Conservation (phyloP, 176 grass and related monocot genomes). For the Oryza meyeriana region DNA sequence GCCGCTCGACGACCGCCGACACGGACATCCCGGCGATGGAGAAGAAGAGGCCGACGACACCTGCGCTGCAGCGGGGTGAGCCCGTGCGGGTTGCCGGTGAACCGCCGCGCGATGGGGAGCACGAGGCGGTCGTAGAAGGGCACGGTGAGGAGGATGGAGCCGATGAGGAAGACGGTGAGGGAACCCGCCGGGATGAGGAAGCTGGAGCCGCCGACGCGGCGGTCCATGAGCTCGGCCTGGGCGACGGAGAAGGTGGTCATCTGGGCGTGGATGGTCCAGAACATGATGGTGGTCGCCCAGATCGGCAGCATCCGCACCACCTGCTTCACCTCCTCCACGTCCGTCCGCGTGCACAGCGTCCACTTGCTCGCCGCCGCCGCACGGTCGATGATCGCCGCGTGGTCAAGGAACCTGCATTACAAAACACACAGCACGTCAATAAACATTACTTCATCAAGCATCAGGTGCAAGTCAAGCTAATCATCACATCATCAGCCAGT, state of each 20-base stretch:
- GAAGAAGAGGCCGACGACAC: constrained; percentile 67
- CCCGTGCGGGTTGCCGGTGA: constrained; percentile 70
- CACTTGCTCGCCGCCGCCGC: constrained; percentile 37
- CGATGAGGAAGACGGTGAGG: constrained; percentile 90
- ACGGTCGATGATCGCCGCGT: constrained; percentile 38
- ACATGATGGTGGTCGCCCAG: constrained; percentile 78
- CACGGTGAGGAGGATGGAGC: constrained; percentile 88
- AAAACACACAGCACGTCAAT: background rate
- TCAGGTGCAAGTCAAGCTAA: too few relatives aligned
- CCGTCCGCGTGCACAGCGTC: constrained; percentile 50
- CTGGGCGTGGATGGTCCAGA: constrained; percentile 95
- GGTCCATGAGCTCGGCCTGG: constrained; percentile 75
- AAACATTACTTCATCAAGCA: too few relatives aligned
- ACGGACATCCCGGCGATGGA: constrained; percentile 71
- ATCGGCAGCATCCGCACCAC: constrained; percentile 73
- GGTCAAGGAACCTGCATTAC: constrained; percentile 62
- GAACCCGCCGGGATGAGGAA: constrained; percentile 89
- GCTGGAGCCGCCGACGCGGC: constrained; percentile 42
- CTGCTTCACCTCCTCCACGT: constrained; percentile 85
- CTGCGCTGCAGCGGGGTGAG: constrained; percentile 78
- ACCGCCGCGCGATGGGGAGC: constrained; percentile 36
- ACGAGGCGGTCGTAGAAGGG: constrained; percentile 82
- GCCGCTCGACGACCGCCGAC: constrained; percentile 61
- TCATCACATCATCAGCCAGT: too few relatives aligned
- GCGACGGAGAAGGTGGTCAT: constrained; percentile 93